Conservation (phyloP, 2,329 filamentous ascomycete species). For the Dothistroma pini region DNA sequence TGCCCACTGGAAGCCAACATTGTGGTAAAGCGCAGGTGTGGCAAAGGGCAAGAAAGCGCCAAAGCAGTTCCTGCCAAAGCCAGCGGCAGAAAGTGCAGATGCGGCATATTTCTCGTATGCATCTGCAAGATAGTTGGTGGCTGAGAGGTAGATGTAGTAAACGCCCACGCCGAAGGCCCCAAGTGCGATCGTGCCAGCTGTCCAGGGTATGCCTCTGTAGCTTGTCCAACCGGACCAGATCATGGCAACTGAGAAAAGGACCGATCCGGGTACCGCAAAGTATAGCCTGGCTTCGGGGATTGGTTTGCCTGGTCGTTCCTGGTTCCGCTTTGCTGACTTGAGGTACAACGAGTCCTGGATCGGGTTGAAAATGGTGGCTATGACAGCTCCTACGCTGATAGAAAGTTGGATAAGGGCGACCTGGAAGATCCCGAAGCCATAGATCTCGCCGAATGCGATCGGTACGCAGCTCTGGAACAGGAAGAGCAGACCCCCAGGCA, state of each 20-base stretch:
- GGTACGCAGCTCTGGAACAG: conserved; percentile 45
- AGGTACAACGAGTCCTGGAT: conserved; percentile 39
- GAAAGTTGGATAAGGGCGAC: conserved; percentile 42
- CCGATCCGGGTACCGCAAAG: conserved; percentile 40
- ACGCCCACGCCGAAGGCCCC: conserved; percentile 51
- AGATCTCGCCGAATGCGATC: conserved; percentile 37
- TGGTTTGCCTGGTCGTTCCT: conserved; percentile 26
- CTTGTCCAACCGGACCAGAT: conserved; percentile 52
- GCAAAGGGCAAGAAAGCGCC: conserved; percentile 47
- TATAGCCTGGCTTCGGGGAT: conserved; percentile 43
- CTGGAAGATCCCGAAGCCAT: conserved; percentile 37
- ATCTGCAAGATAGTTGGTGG: conserved; percentile 47
- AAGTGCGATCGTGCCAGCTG: conserved; percentile 48
- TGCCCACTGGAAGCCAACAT: conserved; percentile 46
- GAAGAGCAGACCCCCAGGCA: conserved; percentile 42
- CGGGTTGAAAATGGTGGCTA: conserved; percentile 38
- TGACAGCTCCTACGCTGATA: conserved; percentile 40
- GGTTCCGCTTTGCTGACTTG: conserved; percentile 33
- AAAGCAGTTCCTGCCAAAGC: conserved; percentile 45
- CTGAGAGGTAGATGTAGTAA: conserved; percentile 50
- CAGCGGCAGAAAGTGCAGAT: conserved; percentile 44
- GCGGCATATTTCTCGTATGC: conserved; percentile 48
- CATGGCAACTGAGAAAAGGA: conserved; percentile 44
- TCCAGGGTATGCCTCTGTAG: conserved; percentile 37
- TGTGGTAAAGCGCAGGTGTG: conserved; percentile 42